Conservation (phyloP, 345 rosid genomes). For the Triadica sebifera region DNA sequence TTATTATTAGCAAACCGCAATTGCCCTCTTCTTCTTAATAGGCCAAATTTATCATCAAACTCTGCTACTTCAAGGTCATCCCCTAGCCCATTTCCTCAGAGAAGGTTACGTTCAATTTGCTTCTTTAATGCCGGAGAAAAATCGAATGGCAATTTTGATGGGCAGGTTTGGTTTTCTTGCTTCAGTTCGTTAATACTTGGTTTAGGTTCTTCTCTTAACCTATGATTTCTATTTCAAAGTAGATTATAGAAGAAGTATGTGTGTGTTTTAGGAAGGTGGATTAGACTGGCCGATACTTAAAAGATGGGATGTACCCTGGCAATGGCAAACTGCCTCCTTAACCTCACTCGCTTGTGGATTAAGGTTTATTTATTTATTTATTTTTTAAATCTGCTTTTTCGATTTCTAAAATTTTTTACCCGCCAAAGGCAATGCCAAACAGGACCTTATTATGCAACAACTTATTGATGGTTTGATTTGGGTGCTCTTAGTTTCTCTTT, state of each 20-base stretch:
- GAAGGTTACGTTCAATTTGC: conserved; percentile 29
- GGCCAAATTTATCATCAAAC: conserved; percentile 17
- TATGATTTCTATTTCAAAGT: background rate
- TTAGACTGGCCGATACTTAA: conserved; percentile 60
- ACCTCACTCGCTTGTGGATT: conserved; percentile 88
- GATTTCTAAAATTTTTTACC: no score
- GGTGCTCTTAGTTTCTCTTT: background rate
- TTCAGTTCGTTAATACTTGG: background rate
- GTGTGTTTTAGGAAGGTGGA: conserved; percentile 27
- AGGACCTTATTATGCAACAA: background rate
- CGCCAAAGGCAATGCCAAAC: no score
- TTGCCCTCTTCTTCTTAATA: conserved; percentile 12
- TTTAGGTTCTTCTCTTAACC: background rate
- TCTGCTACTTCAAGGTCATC: conserved; percentile 19
- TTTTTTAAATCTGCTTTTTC: no score
- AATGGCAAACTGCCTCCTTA: conserved; percentile 78
- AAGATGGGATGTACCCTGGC: conserved; percentile 96
- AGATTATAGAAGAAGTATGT: background rate
- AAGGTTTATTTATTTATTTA: conserved; percentile 64
- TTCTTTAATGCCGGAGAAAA: conserved; percentile 55
- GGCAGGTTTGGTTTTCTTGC: conserved; percentile 19
- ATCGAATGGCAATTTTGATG: conserved; percentile 35
- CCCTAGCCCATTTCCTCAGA: conserved; percentile 18
- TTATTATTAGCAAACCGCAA: conserved; percentile 17
- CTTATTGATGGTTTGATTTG: background rate